Evolutionary conservation across 441 rosid genomes (phyloP).

Genomic region (Erysimum cheiri): DNA sequence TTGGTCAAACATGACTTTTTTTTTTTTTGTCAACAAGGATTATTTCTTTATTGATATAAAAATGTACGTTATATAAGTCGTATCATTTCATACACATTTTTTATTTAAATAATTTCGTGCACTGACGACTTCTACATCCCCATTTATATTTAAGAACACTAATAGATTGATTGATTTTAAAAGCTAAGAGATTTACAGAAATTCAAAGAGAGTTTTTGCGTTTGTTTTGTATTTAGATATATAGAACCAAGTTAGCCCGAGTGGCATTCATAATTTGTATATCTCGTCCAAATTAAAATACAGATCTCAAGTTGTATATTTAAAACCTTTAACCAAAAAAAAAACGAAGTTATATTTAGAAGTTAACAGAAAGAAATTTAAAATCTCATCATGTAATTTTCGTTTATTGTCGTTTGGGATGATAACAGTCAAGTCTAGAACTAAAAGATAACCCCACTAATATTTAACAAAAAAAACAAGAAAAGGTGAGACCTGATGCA

Average conservation of each 20-base stretch:
- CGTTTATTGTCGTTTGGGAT: constrained; percentile 23
- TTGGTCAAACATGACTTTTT: constrained; percentile 7
- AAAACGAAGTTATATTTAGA: neutral
- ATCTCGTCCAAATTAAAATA: neutral
- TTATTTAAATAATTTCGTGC: neutral
- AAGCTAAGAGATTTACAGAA: neutral
- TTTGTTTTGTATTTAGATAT: too few species aligned
- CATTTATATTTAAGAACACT: neutral
- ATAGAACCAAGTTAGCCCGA: neutral
- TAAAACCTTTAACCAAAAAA: too few species aligned
- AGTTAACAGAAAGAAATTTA: neutral
- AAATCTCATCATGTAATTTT: constrained; percentile 7
- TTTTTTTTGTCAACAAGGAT: constrained; percentile 2
- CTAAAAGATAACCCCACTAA: constrained; percentile 15
- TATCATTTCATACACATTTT: constrained; percentile 19
- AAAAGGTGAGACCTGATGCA: neutral
- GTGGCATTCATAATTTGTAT: neutral
- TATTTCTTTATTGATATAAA: neutral
- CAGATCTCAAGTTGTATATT: neutral
- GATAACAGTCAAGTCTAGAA: constrained; percentile 1
- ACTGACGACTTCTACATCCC: neutral
- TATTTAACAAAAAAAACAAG: neutral
- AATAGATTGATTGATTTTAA: neutral
- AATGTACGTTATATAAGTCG: neutral
- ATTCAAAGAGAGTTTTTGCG: neutral